These are phyloP conservation scores for Gymnopilus junonius DNA, from an alignment of 768 basidiomycete species.

Conservation along the genomic window DNA sequence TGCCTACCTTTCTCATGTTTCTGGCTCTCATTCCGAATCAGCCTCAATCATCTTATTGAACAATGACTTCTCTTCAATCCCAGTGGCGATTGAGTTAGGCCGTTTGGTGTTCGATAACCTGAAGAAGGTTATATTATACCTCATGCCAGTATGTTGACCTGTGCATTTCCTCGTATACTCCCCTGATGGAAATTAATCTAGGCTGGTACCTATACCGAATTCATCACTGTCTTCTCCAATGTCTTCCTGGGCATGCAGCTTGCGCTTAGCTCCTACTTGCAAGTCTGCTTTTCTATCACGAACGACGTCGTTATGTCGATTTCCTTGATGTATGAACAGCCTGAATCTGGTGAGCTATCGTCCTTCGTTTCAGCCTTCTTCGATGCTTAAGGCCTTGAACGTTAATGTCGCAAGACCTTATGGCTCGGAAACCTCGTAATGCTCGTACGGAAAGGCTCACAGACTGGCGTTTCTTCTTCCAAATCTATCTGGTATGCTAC, in stretches of 20 bases:
- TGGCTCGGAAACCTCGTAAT: slow-evolving; percentile 53
- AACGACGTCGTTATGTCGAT: slow-evolving; percentile 58
- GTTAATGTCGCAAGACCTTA: too few relatives aligned
- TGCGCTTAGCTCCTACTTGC: slow-evolving; percentile 56
- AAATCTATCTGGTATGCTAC: slow-evolving; percentile 49
- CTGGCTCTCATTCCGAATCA: slow-evolving; percentile 6
- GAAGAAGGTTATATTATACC: slow-evolving; percentile 52
- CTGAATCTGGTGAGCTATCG: slow-evolving; percentile 44
- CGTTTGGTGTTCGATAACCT: slow-evolving; percentile 64
- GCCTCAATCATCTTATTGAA: slow-evolving; percentile 56
- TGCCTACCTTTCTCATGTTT: background rate
- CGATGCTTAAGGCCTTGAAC: too few relatives aligned
- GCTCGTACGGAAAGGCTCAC: slow-evolving; percentile 53
- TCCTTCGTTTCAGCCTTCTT: too few relatives aligned
- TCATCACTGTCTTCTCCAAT: slow-evolving; percentile 58
- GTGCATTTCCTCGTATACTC: background rate
- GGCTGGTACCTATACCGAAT: slow-evolving; percentile 64
- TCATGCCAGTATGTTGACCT: slow-evolving; percentile 41
- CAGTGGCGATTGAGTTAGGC: slow-evolving; percentile 61
- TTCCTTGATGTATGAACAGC: slow-evolving; percentile 54
- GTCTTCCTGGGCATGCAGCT: slow-evolving; percentile 65
- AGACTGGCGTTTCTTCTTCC: slow-evolving; percentile 51
- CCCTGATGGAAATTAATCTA: slow-evolving; percentile 15
- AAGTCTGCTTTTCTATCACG: slow-evolving; percentile 58
- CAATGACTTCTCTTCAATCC: slow-evolving; percentile 63